These are phyloP conservation scores for Candida namnaoensis DNA, from an alignment of 805 yeast species.

Conservation along the genomic window DNA sequence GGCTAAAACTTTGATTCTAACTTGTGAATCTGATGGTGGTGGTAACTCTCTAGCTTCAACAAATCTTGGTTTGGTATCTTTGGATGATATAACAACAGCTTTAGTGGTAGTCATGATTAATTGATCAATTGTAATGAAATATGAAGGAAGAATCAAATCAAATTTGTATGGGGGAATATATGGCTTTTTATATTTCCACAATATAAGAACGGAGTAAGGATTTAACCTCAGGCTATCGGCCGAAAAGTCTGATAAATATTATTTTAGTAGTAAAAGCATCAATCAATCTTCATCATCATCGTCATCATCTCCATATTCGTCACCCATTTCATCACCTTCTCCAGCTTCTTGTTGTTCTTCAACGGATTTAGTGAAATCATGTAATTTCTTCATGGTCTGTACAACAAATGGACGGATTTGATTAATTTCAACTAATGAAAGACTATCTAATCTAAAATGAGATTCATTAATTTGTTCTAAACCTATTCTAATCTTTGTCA, in stretches of 20 bases:
- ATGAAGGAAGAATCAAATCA: too few species aligned
- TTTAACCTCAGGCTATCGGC: too few species aligned
- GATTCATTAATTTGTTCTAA: slow-evolving; percentile 69
- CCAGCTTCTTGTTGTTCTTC: slow-evolving; percentile 8
- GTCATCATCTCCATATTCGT: slow-evolving; percentile 3
- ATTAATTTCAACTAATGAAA: slow-evolving; percentile 79
- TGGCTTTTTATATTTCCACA: too few species aligned
- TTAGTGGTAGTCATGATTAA: not conserved
- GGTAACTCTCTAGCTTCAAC: not conserved
- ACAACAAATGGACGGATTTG: slow-evolving; percentile 79
- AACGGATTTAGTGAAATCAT: slow-evolving; percentile 38
- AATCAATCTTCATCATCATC: not conserved
- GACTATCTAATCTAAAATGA: slow-evolving; percentile 73
- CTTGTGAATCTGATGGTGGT: not conserved
- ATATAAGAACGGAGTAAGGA: too few species aligned
- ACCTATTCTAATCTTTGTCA: slow-evolving; percentile 76
- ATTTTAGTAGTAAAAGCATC: too few species aligned
- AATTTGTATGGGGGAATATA: too few species aligned
- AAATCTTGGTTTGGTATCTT: not conserved
- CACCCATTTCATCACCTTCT: slow-evolving; percentile 5
- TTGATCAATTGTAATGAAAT: too few species aligned
- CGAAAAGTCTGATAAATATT: too few species aligned
- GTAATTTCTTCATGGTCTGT: slow-evolving; percentile 72
- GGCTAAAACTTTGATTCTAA: not conserved
- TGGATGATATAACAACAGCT: not conserved